phyloP scores from a whole-genome alignment of 768 basidiomycete species.

The Cantharellus cinnabarinus region DNA sequence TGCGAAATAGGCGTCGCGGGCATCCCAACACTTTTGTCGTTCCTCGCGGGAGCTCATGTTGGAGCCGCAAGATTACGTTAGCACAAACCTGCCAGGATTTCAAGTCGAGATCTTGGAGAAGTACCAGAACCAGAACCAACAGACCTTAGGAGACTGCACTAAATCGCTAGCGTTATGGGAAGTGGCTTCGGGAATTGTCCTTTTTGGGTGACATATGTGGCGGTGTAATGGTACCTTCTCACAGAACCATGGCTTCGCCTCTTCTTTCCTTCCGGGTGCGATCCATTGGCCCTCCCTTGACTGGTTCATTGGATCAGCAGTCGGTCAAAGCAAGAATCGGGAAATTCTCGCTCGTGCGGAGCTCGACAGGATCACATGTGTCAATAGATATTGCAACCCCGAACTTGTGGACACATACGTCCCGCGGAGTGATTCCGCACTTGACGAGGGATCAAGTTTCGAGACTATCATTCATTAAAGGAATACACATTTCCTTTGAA shows the following conservation, averaged over 20 bases:
- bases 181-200: neutral
- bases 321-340: too few relatives aligned
- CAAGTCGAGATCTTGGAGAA: too few relatives aligned
- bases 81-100: too few relatives aligned
- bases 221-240: neutral
- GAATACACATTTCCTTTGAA: constrained; percentile 59
- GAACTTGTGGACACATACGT: constrained; percentile 37
- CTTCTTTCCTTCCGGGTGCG: constrained; percentile 1
- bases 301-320: neutral
- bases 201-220: neutral
- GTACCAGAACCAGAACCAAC: too few relatives aligned
- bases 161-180: too few relatives aligned
- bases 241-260: neutral
- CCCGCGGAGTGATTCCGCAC: constrained; percentile 57
- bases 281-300: constrained; percentile 1
- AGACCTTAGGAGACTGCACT: too few relatives aligned
- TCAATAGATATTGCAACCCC: constrained; percentile 35
- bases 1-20: constrained; percentile 61
- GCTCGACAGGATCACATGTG: too few relatives aligned
- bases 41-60: constrained; percentile 20
- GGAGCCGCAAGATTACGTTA: too few relatives aligned
- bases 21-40: constrained; percentile 69
- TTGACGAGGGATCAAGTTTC: constrained; percentile 41
- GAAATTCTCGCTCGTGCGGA: too few relatives aligned
- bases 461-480: constrained; percentile 29